Conservation (phyloP, 495 filamentous ascomycete genomes). For the Aspergillus incahuasiensis region DNA sequence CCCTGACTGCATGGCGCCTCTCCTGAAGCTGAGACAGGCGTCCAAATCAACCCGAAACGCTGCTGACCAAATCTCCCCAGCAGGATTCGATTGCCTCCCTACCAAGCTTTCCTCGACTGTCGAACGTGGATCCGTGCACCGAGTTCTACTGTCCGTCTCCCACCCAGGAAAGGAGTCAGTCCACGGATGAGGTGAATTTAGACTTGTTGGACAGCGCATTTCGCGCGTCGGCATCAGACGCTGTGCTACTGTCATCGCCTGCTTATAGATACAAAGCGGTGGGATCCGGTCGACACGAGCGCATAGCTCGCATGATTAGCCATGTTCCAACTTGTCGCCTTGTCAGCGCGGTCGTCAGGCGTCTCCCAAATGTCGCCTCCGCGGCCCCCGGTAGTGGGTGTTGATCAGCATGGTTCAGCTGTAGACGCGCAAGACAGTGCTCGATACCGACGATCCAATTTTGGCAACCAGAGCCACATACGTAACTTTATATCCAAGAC, state of each 20-base stretch:
- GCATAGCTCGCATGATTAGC: neutral
- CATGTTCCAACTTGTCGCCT: neutral
- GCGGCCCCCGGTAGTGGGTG: conserved; percentile 9
- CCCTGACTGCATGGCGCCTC: conserved; percentile 12
- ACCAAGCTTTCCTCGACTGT: neutral
- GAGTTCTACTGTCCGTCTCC: neutral
- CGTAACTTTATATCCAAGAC: neutral
- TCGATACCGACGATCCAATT: neutral
- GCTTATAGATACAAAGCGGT: neutral
- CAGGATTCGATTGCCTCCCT: neutral
- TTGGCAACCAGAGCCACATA: neutral
- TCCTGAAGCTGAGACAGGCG: neutral
- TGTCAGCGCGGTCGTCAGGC: neutral
- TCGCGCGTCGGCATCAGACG: conserved; percentile 1
- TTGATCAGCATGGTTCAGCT: conserved; percentile 10
- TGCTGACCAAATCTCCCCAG: neutral
- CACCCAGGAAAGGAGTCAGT: neutral
- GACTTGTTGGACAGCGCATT: conserved; percentile 1
- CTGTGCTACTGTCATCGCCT: neutral
- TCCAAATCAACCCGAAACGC: neutral
- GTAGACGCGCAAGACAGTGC: conserved; percentile 2
- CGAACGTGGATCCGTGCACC: neutral
- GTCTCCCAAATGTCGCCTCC: neutral
- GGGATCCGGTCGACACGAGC: neutral
- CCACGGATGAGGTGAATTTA: neutral